phyloP scores from a whole-genome alignment of 495 filamentous ascomycete genomes.

The Aspergillus olivimuriae region DNA sequence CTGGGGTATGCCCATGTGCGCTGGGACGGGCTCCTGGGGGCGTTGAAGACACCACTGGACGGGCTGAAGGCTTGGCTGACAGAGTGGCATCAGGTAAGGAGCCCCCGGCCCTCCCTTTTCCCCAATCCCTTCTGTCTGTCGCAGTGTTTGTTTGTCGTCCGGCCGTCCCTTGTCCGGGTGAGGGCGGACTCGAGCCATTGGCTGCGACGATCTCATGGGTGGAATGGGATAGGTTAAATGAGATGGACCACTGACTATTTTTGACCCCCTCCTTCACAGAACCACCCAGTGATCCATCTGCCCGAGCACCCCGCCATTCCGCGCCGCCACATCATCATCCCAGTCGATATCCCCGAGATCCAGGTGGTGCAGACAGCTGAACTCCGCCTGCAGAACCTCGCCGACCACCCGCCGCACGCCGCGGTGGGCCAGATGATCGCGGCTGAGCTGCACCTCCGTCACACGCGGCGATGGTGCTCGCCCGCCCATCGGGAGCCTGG shows the following conservation, averaged over 20 bases:
- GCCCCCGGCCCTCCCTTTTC: not conserved
- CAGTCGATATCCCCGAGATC: constrained; percentile 80
- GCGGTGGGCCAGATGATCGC: constrained; percentile 63
- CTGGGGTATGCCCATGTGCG: constrained; percentile 29
- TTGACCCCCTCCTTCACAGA: constrained; percentile 21
- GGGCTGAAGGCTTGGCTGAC: constrained; percentile 36
- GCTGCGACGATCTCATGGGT: no score
- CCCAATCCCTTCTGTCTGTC: not conserved
- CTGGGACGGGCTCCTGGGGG: constrained; percentile 38
- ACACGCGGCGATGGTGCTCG: constrained; percentile 74
- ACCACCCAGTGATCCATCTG: constrained; percentile 30
- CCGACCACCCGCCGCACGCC: constrained; percentile 34
- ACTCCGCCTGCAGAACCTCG: constrained; percentile 46
- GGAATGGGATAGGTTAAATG: no score
- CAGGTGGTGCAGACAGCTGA: constrained; percentile 80
- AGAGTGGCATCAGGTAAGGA: constrained; percentile 44
- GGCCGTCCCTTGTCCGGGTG: no score
- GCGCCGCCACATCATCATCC: constrained; percentile 41
- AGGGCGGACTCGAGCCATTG: no score
- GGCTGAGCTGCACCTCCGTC: constrained; percentile 63
- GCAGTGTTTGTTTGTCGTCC: no score
- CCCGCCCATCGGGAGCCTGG: constrained; percentile 28
- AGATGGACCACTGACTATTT: no score
- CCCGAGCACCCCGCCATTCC: constrained; percentile 27
- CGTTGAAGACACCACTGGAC: constrained; percentile 31